Evolutionary conservation across 164 flowering plant genomes (phyloP), one percentile per base, ranked within the genome.

Genomic region (Liquidambar formosana): DNA sequence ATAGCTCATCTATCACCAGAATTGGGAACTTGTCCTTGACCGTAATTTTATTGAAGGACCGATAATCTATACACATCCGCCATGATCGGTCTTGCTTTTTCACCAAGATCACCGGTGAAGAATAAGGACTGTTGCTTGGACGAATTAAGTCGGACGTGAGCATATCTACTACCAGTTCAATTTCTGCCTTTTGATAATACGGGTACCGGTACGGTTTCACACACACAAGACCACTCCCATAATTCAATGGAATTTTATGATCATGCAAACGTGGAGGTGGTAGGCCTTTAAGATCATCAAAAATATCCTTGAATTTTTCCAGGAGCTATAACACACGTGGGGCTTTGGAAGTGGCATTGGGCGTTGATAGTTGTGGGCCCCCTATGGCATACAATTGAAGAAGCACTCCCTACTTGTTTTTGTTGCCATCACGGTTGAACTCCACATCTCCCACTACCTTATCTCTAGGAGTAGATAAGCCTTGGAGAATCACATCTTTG

Each of bases 11-110:
- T 26, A 70, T 3, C 9, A 33, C 6, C 4, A 6, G 41, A 2
- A 33, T 33, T 33, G 41, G 41, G 41, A 33, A 33, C 6, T 33
- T 38, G 33, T 70, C 54, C 54, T 63, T 70, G 44, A 70, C 15
- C 1, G 67, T 70, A 11, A 26, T 10, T 26, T 23, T 44, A 44
- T 70, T 70, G 0, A 70, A 25, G 10, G 56, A 57, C 6, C 57
- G 27, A 19, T 59, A 68, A n/a, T 69, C 71, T 0, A 45, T 10
- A 19, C 54, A 58, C 25, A 61, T 14, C 19, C 73, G 33, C 57
- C 58, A 16, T 6, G 44, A 10, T 0, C 72, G 61, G 45, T 70
- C 47, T 1, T 54, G 44, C 48, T 59, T 68, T 5, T 27, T 47
- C 1, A 68, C 59, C 11, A 68, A 49, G 1, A 65, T 10, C 12